Evolutionary conservation across 2,329 filamentous ascomycete genomes (phyloP), one percentile per base, ranked within the genome.

Genomic region (Diplodia scrobiculata): DNA sequence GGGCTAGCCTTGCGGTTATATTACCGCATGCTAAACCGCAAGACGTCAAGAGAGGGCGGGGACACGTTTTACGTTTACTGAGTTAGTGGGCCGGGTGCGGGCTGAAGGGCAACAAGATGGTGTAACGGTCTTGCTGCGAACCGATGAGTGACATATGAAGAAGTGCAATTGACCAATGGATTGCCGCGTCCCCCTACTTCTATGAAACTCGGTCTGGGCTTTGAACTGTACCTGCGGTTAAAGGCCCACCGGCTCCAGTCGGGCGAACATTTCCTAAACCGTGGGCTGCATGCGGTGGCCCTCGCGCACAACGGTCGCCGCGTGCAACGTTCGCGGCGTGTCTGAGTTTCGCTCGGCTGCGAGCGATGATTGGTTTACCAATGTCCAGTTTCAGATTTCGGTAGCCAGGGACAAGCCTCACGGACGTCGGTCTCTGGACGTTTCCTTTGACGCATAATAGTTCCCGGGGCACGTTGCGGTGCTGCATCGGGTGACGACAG

Each of bases 1-100:
- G 83, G 85, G 66, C 71, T 86, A 5, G 77, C 80, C 3, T 71
- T 90, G 68, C 79, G 86, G 63, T 32, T 83, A 17, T 87, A 84
- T 70, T 89, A 89, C 69, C 81, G 80, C 1, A 74, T 79, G 72
- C 78, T 76, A 68, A 83, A 84, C 69, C 68, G 72, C 65, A 70
- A 70, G 27, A 45, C 47, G 34, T 41, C 17, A 27, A 67, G 59
- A 50, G 52, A 25, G 27, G 58, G 50, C 48, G 65, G 65, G 17
- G 55, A 66, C 32, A 45, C 53, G 53, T 50, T 51, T 5, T 66
- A 66, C 34, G 63, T 66, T 32, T 66, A 66, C 47, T 66, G 53
- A 66, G 21, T 53, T 55, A 58, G 45, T 52, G 58, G 41, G 48
- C 25, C 55, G 34, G 13, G 17, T 27, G 21, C 17, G 25, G 55